Conservation (phyloP, 768 basidiomycete species). For the Suillus subalutaceus region DNA sequence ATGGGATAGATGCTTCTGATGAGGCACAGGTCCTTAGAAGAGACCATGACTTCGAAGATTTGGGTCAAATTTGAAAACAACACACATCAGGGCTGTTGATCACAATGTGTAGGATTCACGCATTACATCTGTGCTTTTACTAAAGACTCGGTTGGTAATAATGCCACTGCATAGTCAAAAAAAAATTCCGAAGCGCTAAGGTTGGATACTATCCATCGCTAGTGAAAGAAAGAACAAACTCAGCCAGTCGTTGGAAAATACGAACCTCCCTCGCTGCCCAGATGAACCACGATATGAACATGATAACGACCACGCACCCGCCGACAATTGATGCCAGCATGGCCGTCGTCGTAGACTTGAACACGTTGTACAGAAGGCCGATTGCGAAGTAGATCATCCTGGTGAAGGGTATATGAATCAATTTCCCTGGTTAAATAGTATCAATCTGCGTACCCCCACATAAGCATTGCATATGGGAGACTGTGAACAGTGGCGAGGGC, state of each 20-base stretch:
- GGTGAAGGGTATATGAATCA: not conserved
- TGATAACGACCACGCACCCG: slow-evolving; percentile 18
- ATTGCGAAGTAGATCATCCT: slow-evolving; percentile 32
- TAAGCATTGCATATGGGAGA: slow-evolving; percentile 35
- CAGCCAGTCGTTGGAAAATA: not conserved
- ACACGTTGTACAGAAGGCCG: slow-evolving; percentile 28
- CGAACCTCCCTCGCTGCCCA: not conserved
- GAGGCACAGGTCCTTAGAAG: too few species aligned
- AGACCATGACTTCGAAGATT: not conserved
- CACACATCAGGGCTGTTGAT: not conserved
- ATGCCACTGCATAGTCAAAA: not conserved
- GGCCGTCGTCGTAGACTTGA: slow-evolving; percentile 17
- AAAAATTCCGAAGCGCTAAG: not conserved
- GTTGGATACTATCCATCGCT: not conserved
- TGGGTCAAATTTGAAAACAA: not conserved
- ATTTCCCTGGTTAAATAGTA: not conserved
- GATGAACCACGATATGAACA: slow-evolving; percentile 25
- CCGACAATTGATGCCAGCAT: slow-evolving; percentile 20
- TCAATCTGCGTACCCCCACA: slow-evolving; percentile 30
- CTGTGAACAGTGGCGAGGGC: slow-evolving; percentile 35
- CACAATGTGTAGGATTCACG: not conserved
- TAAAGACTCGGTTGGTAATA: not conserved
- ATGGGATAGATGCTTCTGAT: too few species aligned
- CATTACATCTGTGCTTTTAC: not conserved
- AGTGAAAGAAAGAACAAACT: not conserved